A percentile compares a stretch with the other conserved stretches of the same genome.
These are phyloP conservation scores for Penicillium freii DNA, from an alignment of 2,329 filamentous ascomycete species.

Conservation along the genomic window DNA sequence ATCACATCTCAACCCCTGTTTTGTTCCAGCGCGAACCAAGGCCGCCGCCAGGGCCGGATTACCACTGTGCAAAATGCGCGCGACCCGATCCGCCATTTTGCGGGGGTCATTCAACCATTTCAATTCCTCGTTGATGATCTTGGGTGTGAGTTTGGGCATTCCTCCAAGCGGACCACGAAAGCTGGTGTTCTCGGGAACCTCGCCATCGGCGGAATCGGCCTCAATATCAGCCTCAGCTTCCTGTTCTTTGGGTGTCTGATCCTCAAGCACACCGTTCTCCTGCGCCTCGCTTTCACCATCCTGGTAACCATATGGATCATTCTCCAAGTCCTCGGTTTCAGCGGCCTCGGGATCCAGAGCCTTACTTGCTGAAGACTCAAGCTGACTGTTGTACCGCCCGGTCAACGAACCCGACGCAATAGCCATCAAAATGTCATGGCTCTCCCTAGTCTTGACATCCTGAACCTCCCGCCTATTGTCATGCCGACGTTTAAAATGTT, in stretches of 20 bases:
- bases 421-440: conserved; percentile 6
- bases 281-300: not conserved
- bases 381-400: not conserved
- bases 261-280: not conserved
- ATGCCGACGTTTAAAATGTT: not conserved
- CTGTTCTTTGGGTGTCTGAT: not conserved
- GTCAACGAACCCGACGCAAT: not conserved
- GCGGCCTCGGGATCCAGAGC: not conserved
- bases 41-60: conserved; percentile 65
- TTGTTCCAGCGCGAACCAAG: conserved; percentile 65
- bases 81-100: conserved; percentile 68
- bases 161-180: not conserved
- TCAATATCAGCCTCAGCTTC: not conserved
- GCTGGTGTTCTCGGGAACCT: not conserved
- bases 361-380: conserved; percentile 1
- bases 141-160: conserved; percentile 8
- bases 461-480: not conserved
- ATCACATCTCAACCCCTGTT: conserved; percentile 60
- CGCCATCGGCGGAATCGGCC: not conserved
- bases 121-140: conserved; percentile 55
- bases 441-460: not conserved
- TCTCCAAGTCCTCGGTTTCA: not conserved
- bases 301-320: not conserved
- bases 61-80: conserved; percentile 57
- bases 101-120: conserved; percentile 67